These are phyloP conservation scores for Blastocystis sp. DNA, from an alignment of 352 stramenopile genomes.

Conservation along the genomic window DNA sequence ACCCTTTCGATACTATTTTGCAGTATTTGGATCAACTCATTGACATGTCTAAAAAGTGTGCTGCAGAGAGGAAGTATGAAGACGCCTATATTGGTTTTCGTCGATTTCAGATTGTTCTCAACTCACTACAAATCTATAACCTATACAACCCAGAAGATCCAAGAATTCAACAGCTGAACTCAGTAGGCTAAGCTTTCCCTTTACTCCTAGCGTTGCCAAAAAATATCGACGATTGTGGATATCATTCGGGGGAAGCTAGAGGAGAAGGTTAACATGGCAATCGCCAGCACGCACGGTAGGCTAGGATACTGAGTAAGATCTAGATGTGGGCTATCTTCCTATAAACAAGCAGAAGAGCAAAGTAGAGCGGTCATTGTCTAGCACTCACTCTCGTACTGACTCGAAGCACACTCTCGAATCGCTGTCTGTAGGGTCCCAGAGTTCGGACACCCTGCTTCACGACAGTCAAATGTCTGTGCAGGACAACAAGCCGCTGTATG, in stretches of 20 bases:
- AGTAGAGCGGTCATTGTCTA: no score
- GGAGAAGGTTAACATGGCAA: conserved; percentile 16
- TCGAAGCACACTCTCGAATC: no score
- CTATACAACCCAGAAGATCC: conserved; percentile 12
- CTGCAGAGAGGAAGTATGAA: not conserved
- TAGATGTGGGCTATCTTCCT: not conserved
- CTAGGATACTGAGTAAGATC: not conserved
- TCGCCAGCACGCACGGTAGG: not conserved
- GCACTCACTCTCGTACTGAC: no score
- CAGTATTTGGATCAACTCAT: conserved; percentile 34
- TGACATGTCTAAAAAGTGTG: not conserved
- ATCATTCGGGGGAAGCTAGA: not conserved
- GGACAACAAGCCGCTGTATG: not conserved
- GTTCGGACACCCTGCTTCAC: not conserved
- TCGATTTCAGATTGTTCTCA: conserved; percentile 50
- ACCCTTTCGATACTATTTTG: conserved; percentile 21
- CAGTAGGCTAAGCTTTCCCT: not conserved
- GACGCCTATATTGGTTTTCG: conserved; percentile 50
- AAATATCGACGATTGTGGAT: conserved; percentile 1
- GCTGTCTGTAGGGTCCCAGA: no score
- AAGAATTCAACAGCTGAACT: not conserved
- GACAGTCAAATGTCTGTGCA: not conserved
- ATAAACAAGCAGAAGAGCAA: not conserved
- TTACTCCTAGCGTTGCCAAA: not conserved
- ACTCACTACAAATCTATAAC: conserved; percentile 9